phyloP scores from a whole-genome alignment of 768 basidiomycete genomes.

The Psilocybe sp. region DNA sequence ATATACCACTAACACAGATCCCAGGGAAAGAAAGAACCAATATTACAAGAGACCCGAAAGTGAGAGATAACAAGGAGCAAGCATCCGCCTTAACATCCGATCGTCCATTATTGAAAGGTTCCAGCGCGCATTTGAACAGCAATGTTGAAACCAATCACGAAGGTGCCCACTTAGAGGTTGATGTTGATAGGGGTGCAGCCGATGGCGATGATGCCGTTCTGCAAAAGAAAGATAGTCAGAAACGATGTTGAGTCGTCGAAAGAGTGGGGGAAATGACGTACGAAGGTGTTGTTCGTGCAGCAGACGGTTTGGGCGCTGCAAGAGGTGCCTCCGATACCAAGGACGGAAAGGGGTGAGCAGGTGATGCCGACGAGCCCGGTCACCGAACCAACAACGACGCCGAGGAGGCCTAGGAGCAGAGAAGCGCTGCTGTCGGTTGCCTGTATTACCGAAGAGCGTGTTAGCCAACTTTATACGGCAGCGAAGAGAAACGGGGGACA shows the following conservation, averaged over 20 bases:
- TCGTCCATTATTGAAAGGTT: too few species aligned
- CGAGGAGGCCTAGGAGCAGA: conserved; percentile 27
- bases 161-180: background rate
- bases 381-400: conserved; percentile 21
- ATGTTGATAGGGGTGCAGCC: background rate
- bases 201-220: conserved; percentile 16
- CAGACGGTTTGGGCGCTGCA: conserved; percentile 27
- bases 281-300: conserved; percentile 31
- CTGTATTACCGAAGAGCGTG: background rate
- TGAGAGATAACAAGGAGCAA: too few species aligned
- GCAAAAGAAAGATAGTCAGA: background rate
- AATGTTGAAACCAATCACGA: too few species aligned
- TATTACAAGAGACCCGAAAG: too few species aligned
- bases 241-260: too few species aligned
- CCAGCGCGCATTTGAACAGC: too few species aligned
- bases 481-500: background rate
- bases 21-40: too few species aligned
- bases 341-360: background rate
- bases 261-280: conserved; percentile 9
- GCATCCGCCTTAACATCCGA: too few species aligned
- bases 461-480: too few species aligned
- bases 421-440: conserved; percentile 15
- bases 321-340: background rate
- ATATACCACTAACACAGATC: too few species aligned
- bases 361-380: conserved; percentile 15